These are phyloP conservation scores for Trichopus zeylanicus DNA, from an alignment of 116 monocot species.

Conservation along the genomic window DNA sequence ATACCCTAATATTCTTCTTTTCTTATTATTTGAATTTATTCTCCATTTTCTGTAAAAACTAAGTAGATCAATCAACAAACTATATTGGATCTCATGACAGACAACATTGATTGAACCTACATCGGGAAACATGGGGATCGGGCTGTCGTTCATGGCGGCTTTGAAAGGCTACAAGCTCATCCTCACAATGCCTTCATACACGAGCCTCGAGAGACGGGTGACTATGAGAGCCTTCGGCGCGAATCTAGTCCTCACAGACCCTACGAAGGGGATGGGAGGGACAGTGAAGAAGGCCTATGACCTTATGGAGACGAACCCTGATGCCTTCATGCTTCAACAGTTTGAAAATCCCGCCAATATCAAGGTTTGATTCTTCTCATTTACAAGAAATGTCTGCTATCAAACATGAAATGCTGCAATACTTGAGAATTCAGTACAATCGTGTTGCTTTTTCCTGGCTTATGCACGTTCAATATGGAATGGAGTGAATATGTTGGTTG, in stretches of 20 bases:
- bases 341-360: constrained; percentile 92
- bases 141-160: constrained; percentile 71
- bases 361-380: too few species aligned
- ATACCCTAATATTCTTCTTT: too few species aligned
- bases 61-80: too few species aligned
- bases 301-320: constrained; percentile 50
- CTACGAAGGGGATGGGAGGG: constrained; percentile 91
- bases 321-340: constrained; percentile 91
- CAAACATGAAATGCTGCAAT: too few species aligned
- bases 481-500: too few species aligned
- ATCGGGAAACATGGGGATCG: constrained; percentile 97
- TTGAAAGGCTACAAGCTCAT: constrained; percentile 82
- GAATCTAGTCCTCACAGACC: constrained; percentile 83
- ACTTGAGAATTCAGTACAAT: too few species aligned
- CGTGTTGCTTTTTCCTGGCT: too few species aligned
- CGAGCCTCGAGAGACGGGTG: constrained; percentile 92
- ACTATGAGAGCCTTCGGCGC: constrained; percentile 92
- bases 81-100: too few species aligned
- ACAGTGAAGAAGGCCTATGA: constrained; percentile 88
- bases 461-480: too few species aligned
- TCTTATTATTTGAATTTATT: too few species aligned
- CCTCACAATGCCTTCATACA: constrained; percentile 97
- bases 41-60: too few species aligned
- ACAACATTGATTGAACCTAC: constrained; percentile 93
- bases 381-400: too few species aligned